Conservation (phyloP, 352 stramenopile species). For the Phytophthora rubi region DNA sequence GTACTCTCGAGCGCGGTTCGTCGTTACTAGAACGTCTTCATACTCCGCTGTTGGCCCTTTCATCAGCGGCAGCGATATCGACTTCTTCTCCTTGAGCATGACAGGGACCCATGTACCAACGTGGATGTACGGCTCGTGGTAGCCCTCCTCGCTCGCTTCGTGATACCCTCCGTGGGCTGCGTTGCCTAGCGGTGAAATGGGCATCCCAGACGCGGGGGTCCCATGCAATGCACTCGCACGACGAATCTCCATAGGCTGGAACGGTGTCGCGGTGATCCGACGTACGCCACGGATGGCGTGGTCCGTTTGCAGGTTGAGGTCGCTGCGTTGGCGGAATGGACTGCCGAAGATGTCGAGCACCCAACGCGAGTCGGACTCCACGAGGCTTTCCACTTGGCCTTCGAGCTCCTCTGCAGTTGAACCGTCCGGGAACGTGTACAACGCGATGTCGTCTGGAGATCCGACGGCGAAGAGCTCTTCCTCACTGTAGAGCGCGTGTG, state of each 20-base stretch:
- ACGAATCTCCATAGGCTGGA: slow-evolving; percentile 36
- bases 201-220: slow-evolving; percentile 6
- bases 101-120: slow-evolving; percentile 80
- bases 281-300: slow-evolving; percentile 59
- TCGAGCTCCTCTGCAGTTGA: slow-evolving; percentile 36
- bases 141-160: slow-evolving; percentile 20
- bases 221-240: slow-evolving; percentile 28
- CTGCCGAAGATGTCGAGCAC: slow-evolving; percentile 80
- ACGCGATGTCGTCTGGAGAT: slow-evolving; percentile 58
- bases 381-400: slow-evolving; percentile 26
- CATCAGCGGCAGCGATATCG: slow-evolving; percentile 33
- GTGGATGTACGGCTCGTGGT: slow-evolving; percentile 78
- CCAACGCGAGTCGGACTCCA: slow-evolving; percentile 61
- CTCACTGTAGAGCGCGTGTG: slow-evolving; percentile 68
- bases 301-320: slow-evolving; percentile 67
- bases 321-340: slow-evolving; percentile 54
- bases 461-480: slow-evolving; percentile 75
- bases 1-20: slow-evolving; percentile 65
- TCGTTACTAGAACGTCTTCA: slow-evolving; percentile 75
- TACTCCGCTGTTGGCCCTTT: slow-evolving; percentile 50
- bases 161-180: slow-evolving; percentile 13
- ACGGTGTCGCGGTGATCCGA: slow-evolving; percentile 14
- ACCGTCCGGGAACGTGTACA: slow-evolving; percentile 64
- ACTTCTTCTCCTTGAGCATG: slow-evolving; percentile 55
- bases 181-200: slow-evolving; percentile 47